Evolutionary conservation across 257 asterid species (phyloP).

Genomic region (Solanum appendiculatum): DNA sequence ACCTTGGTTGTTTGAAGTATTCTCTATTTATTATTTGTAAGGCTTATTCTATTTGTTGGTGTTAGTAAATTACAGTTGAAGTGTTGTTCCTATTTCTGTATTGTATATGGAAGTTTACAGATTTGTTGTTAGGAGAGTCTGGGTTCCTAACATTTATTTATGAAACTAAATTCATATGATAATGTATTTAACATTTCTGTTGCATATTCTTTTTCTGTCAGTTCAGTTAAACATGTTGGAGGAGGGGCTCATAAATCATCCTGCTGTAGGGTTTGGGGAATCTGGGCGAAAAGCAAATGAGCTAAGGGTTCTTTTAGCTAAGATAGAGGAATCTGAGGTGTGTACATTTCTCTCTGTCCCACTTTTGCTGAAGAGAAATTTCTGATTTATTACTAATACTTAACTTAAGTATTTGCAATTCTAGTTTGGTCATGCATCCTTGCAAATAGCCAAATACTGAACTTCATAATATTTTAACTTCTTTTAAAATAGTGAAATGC

Average conservation of each 20-base stretch:
- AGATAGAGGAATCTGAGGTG: slow-evolving; percentile 98
- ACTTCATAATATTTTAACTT: not conserved
- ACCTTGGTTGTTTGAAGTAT: too few species aligned
- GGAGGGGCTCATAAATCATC: slow-evolving; percentile 90
- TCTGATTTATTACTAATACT: not conserved
- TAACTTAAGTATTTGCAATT: not conserved
- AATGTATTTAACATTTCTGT: slow-evolving; percentile 3
- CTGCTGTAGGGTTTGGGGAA: slow-evolving; percentile 97
- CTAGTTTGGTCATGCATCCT: not conserved
- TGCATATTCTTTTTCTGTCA: slow-evolving; percentile 47
- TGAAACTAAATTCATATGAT: not conserved
- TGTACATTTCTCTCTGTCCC: not conserved
- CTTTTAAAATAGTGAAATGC: not conserved
- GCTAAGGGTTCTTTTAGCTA: slow-evolving; percentile 77
- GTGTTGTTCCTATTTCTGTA: too few species aligned
- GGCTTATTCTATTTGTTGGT: too few species aligned
- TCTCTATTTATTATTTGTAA: too few species aligned
- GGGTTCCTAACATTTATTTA: too few species aligned
- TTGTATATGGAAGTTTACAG: too few species aligned
- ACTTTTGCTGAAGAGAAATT: not conserved
- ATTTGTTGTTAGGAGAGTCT: too few species aligned
- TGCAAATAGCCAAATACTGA: not conserved
- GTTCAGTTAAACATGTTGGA: slow-evolving; percentile 97
- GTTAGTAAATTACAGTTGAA: too few species aligned
- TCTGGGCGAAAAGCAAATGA: slow-evolving; percentile 81